Evolutionary conservation across 352 stramenopile genomes (phyloP), one percentile per base, ranked within the genome.

Genomic region (Pythium aphanidermatum): DNA sequence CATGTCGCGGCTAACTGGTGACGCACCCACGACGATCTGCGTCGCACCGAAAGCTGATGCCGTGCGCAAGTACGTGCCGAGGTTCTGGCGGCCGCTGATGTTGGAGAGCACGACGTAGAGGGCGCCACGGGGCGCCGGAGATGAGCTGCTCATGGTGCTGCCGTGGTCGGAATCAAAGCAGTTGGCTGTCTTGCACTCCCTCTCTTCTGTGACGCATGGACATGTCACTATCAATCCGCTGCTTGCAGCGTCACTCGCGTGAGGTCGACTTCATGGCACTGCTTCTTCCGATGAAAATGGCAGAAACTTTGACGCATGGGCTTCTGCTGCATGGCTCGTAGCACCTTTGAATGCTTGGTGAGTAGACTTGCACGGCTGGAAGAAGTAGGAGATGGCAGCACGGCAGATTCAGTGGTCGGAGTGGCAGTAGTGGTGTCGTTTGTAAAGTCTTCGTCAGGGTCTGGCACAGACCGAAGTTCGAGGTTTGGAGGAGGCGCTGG

Each of bases 91-190:
- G 14, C 73, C 73, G 45, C 61, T 85, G 41, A 71, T 63, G 58
- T 91, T 91, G 26, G 71, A 86, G 42, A 86, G 53, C 47, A 91
- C 73, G 35, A 88, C 50, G 57, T 83, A 91, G 42, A 87, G 61
- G 60, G 73, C 70, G 19, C 51, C 55, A 21, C 39, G 51, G 27
- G 41, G 32, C 17, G 30, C 19, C 24, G 26, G 17, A 17, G 13
- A 8, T 16, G 29, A 17, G 12, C 13, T 45, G 19, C 30, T 45
- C n/a, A 24, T 45, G 24, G 23, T 4, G 25, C 23, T 17, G 38
- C n/a, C n/a, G n/a, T n/a, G n/a, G n/a, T n/a, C n/a, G n/a, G n/a
- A n/a, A n/a, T n/a, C n/a, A n/a, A n/a, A n/a, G n/a, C n/a, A n/a
- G n/a, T n/a, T n/a, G n/a, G n/a, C n/a, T n/a, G n/a, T n/a, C n/a